Base-by-base conservation (phyloP, 371 early-diverging fungal genomes). In the Smittium mucronatum region DNA sequence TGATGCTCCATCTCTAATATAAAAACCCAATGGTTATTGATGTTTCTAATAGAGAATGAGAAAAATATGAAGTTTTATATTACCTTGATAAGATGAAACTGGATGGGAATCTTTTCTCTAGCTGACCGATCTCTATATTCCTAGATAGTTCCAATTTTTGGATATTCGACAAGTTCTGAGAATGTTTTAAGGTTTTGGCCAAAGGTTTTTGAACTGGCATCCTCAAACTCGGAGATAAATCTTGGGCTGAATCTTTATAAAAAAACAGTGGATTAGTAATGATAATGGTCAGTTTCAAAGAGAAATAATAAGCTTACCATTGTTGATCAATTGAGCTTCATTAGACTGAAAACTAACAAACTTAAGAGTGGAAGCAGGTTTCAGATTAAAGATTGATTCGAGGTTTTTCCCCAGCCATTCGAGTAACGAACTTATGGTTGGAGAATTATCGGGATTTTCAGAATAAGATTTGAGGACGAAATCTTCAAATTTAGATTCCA, bases 331-430 rank as follows among this genome's bases (percentile, higher is more conserved):
- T 47, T 47, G 47, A 47, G 35, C 69, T 70, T 63, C 15, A 26
- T 25, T 28, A 21, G 70, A 31, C 25, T 66, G 47, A 57, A 73
- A 76, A 1, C 61, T 60, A 28, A 68, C 70, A 36, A 78, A 78
- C 72, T 79, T 78, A n/a, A 78, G 77, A 1, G 78, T 78, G 11
- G 79, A 29, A 11, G 78, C 80, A 0, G 78, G 77, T 59, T 79
- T 79, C 34, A 72, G 71, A 70, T 72, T 74, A 78, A 78, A 75
- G 36, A 79, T 29, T 35, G 33, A 35, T 66, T 78, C 78, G 11
- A 78, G 71, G 31, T 72, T 78, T n/a, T 34, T 34, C 21, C 79
- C 78, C 34, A 78, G 70, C 78, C 78, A 78, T 15, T 61, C 36
- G 17, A 78, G 34, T 34, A 78, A 67, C 26, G 76, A 75, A 25